Percentiles rank a stretch among this genome's conserved stretches.
phyloP scores from a whole-genome alignment of 352 stramenopile genomes.

The Halophytophthora polymorphica region DNA sequence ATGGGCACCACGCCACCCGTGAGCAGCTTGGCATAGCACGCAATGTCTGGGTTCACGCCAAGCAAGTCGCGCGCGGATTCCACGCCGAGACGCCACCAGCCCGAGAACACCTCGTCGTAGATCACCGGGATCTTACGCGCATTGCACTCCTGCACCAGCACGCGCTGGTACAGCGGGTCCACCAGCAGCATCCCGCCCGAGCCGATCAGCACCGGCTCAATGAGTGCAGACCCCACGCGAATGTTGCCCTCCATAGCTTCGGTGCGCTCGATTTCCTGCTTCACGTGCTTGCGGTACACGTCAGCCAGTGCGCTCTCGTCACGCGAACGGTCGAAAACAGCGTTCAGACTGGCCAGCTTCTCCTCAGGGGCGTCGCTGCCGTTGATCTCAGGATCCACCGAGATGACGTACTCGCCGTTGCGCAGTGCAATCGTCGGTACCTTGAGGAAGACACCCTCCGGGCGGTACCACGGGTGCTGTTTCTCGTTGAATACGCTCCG shows the following conservation, averaged over 20 bases:
- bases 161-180: conserved; percentile 90
- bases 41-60: conserved; percentile 84
- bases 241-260: conserved; percentile 24
- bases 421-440: conserved; percentile 69
- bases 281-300: conserved; percentile 68
- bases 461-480: conserved; percentile 91
- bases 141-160: conserved; percentile 78
- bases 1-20: conserved; percentile 88
- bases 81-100: conserved; percentile 88
- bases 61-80: conserved; percentile 84
- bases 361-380: conserved; percentile 25
- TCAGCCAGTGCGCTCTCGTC: conserved; percentile 35
- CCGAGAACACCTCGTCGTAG: conserved; percentile 92
- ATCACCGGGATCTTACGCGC: conserved; percentile 84
- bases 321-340: conserved; percentile 48
- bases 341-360: conserved; percentile 39
- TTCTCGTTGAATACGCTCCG: conserved; percentile 90
- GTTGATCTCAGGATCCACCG: conserved; percentile 47
- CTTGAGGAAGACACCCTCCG: conserved; percentile 78
- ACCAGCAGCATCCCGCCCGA: conserved; percentile 89
- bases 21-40: conserved; percentile 91
- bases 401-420: conserved; percentile 55
- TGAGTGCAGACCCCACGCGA: conserved; percentile 69
- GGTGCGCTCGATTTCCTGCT: conserved; percentile 42
- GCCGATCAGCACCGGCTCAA: conserved; percentile 91